These are phyloP conservation scores for Primulina huaijiensis DNA, from an alignment of 257 asterid genomes.

Conservation along the genomic window DNA sequence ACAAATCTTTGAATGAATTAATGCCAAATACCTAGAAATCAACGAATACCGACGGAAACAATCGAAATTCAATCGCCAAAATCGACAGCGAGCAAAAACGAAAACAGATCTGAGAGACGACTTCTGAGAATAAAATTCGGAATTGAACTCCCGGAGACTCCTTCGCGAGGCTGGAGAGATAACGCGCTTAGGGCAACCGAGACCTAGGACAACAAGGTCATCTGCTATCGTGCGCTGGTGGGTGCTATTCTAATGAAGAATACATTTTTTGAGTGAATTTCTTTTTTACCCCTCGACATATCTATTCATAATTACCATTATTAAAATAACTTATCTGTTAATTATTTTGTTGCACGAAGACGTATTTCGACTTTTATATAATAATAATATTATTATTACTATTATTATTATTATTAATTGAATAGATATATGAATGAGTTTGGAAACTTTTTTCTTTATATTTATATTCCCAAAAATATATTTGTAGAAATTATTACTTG, in stretches of 20 bases:
- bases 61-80: constrained; percentile 16
- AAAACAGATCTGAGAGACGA: constrained; percentile 31
- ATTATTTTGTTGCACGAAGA: too few species aligned
- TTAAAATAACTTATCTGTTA: too few species aligned
- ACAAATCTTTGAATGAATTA: constrained; percentile 15
- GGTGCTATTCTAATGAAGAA: constrained; percentile 28
- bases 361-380: too few species aligned
- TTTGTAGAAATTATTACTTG: too few species aligned
- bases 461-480: too few species aligned
- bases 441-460: too few species aligned
- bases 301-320: too few species aligned
- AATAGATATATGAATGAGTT: too few species aligned
- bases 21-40: constrained; percentile 28
- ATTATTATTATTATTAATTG: too few species aligned
- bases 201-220: constrained; percentile 42
- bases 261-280: too few species aligned
- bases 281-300: too few species aligned
- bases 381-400: too few species aligned
- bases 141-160: constrained; percentile 16
- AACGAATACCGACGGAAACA: constrained; percentile 15
- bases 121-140: constrained; percentile 28
- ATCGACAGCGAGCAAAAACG: constrained; percentile 17
- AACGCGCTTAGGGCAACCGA: constrained; percentile 40
- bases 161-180: constrained; percentile 23
- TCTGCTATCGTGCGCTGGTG: constrained; percentile 44